phyloP scores from a whole-genome alignment of 208 protist species.

The Acanthamoeba rhysodes region DNA sequence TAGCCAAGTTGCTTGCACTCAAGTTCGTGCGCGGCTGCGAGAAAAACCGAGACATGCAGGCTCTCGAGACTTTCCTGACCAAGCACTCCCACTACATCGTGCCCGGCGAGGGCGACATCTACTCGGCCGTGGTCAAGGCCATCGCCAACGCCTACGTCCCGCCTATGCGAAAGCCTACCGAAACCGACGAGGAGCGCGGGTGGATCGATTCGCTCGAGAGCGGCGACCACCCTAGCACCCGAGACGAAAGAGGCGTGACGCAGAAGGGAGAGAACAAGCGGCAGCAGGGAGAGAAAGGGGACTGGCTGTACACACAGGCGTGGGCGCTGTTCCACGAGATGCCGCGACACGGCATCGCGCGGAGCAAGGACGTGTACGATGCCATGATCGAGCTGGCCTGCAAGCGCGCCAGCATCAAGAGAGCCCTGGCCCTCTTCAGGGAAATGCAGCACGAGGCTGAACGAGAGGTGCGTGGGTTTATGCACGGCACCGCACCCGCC shows the following conservation, averaged over 20 bases:
- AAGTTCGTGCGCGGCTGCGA: conserved; percentile 60
- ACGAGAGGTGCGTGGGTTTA: neutral
- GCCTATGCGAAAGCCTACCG: neutral
- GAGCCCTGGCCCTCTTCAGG: neutral
- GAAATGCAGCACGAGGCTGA: conserved; percentile 33
- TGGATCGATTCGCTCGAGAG: conserved; percentile 38
- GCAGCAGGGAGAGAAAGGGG: neutral
- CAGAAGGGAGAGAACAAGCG: neutral
- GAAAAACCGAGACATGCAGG: conserved; percentile 33
- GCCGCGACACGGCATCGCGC: neutral
- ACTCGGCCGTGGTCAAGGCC: conserved; percentile 34
- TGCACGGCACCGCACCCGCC: neutral
- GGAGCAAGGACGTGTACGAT: neutral
- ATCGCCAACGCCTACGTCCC: conserved; percentile 64
- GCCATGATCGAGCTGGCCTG: conserved; percentile 56
- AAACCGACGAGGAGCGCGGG: neutral
- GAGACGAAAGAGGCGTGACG: neutral
- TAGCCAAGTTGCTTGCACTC: neutral
- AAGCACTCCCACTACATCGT: neutral
- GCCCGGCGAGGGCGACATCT: neutral
- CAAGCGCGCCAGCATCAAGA: conserved; percentile 32
- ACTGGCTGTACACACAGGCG: conserved; percentile 36
- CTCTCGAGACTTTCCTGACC: conserved; percentile 1
- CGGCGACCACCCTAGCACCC: neutral
- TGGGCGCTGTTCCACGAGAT: conserved; percentile 44